These are phyloP conservation scores for Fagus sylvatica DNA, from an alignment of 306 rosid genomes.

Conservation along the genomic window DNA sequence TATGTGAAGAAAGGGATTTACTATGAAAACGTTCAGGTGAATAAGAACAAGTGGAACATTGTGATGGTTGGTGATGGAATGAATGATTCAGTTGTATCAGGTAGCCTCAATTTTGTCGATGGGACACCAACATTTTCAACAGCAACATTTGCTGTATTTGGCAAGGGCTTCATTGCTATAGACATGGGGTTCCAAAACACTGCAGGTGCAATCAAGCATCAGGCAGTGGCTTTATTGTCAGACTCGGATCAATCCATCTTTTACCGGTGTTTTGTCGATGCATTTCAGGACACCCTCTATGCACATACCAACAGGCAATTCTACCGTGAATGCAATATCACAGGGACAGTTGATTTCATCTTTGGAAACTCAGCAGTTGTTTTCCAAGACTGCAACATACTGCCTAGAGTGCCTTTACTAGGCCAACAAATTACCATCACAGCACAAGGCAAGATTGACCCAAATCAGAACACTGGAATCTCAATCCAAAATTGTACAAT, in stretches of 20 bases:
- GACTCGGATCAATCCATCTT: conserved; percentile 55
- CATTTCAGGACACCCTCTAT: conserved; percentile 73
- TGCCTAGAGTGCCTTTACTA: conserved; percentile 47
- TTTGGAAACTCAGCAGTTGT: conserved; percentile 73
- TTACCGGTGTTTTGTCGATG: conserved; percentile 60
- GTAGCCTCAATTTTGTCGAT: conserved; percentile 54
- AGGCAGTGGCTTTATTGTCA: conserved; percentile 73
- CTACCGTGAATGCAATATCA: conserved; percentile 62
- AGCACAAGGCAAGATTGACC: conserved; percentile 81
- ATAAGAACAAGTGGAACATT: conserved; percentile 66
- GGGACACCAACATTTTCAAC: conserved; percentile 81
- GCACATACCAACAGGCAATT: conserved; percentile 61
- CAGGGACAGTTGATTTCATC: conserved; percentile 78
- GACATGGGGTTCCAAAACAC: conserved; percentile 72
- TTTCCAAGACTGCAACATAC: conserved; percentile 59
- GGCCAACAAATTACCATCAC: conserved; percentile 80
- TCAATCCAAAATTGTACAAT: conserved; percentile 59
- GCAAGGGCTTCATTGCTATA: conserved; percentile 58
- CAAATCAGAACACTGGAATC: conserved; percentile 76
- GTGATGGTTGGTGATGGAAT: conserved; percentile 80
- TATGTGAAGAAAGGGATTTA: conserved; percentile 70
- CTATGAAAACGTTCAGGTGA: conserved; percentile 58
- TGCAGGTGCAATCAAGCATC: conserved; percentile 73
- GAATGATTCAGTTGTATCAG: conserved; percentile 54
- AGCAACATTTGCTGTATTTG: conserved; percentile 79